A percentile compares a stretch with the other conserved stretches of the same genome.
Conservation (phyloP, 306 rosid species). For the Lupinus albus region DNA sequence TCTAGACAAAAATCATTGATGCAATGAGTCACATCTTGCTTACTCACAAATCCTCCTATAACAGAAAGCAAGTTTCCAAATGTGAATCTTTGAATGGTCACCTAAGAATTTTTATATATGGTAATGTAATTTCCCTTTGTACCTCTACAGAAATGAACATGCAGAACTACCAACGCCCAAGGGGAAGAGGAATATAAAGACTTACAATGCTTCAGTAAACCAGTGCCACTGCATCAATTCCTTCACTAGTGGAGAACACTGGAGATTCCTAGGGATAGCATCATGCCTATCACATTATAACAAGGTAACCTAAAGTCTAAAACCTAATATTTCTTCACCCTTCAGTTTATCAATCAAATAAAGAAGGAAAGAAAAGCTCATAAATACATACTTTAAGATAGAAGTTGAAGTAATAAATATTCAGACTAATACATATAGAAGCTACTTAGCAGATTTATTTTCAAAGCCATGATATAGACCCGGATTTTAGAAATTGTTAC, state of each 20-base stretch:
- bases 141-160: slow-evolving; percentile 34
- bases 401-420: no score
- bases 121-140: slow-evolving; percentile 16
- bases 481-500: not conserved
- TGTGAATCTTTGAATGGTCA: slow-evolving; percentile 18
- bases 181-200: slow-evolving; percentile 37
- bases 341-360: slow-evolving; percentile 27
- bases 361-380: not conserved
- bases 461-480: not conserved
- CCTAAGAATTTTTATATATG: slow-evolving; percentile 42
- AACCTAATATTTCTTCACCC: slow-evolving; percentile 22
- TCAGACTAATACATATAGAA: not conserved
- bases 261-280: slow-evolving; percentile 39
- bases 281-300: slow-evolving; percentile 15
- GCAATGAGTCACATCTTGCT: slow-evolving; percentile 29
- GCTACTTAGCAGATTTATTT: slow-evolving; percentile 12
- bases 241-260: slow-evolving; percentile 24
- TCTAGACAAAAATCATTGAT: slow-evolving; percentile 21
- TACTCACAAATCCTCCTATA: slow-evolving; percentile 2
- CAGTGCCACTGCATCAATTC: slow-evolving; percentile 42
- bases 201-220: slow-evolving; percentile 37
- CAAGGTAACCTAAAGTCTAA: slow-evolving; percentile 13
- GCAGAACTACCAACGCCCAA: slow-evolving; percentile 32
- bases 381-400: not conserved
- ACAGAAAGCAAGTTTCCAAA: slow-evolving; percentile 26